Percentiles rank a stretch among this genome's conserved stretches.
phyloP scores from a whole-genome alignment of 768 basidiomycete species.

The Lentinula boryana region DNA sequence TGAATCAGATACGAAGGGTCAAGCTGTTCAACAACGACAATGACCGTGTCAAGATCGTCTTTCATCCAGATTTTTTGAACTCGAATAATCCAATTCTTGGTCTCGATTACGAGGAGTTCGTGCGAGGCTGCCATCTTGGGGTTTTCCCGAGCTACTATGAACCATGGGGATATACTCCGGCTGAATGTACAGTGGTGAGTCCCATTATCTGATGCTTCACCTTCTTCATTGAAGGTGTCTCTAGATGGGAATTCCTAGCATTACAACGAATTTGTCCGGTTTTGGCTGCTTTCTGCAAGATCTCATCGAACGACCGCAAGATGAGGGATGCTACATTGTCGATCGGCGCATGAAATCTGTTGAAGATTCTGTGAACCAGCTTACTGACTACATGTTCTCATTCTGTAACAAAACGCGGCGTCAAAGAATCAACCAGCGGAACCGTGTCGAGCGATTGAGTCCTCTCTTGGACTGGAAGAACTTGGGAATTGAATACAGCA shows the following conservation, averaged over 20 bases:
- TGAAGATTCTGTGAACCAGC: constrained; percentile 86
- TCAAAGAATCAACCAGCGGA: constrained; percentile 97
- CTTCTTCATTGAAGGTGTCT: not conserved
- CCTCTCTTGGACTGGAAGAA: constrained; percentile 98
- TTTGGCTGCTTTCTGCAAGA: constrained; percentile 99
- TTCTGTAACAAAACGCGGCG: constrained; percentile 85
- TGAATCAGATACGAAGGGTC: constrained; percentile 92
- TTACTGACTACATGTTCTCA: constrained; percentile 67
- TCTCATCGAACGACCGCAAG: constrained; percentile 88
- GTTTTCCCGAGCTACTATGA: constrained; percentile 99
- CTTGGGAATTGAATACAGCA: constrained; percentile 94
- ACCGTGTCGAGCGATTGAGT: constrained; percentile 90
- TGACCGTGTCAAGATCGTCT: constrained; percentile 95
- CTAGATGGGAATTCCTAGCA: constrained; percentile 95
- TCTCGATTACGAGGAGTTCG: constrained; percentile 98
- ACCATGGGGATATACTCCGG: constrained; percentile 95
- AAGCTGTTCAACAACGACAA: constrained; percentile 83
- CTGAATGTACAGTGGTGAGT: constrained; percentile 95
- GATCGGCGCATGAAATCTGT: constrained; percentile 86
- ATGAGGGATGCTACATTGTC: constrained; percentile 96
- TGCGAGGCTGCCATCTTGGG: constrained; percentile 94
- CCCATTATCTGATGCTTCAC: not conserved
- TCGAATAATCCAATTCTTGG: constrained; percentile 97
- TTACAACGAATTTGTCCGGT: constrained; percentile 96
- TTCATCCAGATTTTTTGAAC: constrained; percentile 98